Conservation (phyloP, 192 early-diverging fungal species). For the Backusella psychrophila region DNA sequence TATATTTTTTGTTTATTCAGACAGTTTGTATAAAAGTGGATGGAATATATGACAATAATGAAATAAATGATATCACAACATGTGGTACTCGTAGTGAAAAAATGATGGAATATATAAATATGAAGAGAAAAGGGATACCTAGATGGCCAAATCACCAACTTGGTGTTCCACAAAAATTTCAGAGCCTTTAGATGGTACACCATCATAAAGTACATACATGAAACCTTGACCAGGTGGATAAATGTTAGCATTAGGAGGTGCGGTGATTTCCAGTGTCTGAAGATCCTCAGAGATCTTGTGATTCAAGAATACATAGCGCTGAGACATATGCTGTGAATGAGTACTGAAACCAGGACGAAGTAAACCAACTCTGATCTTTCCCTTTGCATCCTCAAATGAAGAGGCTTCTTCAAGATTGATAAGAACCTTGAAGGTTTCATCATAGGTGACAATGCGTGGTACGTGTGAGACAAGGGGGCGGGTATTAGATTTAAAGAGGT, state of each 20-base stretch:
- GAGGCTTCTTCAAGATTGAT: slow-evolving; percentile 27
- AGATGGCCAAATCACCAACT: slow-evolving; percentile 3
- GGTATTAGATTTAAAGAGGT: slow-evolving; percentile 36
- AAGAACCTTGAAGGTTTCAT: slow-evolving; percentile 17
- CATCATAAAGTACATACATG: slow-evolving; percentile 47
- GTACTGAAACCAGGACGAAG: slow-evolving; percentile 51
- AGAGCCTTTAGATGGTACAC: slow-evolving; percentile 39
- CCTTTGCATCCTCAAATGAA: not conserved
- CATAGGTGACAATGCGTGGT: slow-evolving; percentile 21
- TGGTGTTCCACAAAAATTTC: slow-evolving; percentile 21
- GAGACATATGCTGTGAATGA: slow-evolving; percentile 53
- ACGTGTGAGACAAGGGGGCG: slow-evolving; percentile 40
- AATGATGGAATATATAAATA: not conserved
- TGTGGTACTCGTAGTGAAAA: not conserved
- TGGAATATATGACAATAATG: not conserved
- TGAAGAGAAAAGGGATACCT: not conserved
- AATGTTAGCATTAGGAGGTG: slow-evolving; percentile 50
- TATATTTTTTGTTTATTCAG: not conserved
- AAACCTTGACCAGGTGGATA: slow-evolving; percentile 54
- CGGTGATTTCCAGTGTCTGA: slow-evolving; percentile 31
- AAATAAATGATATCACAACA: not conserved
- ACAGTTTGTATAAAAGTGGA: not conserved
- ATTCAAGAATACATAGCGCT: slow-evolving; percentile 44
- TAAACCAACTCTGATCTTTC: slow-evolving; percentile 40
- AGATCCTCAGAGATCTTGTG: slow-evolving; percentile 21